Percentiles rank a stretch among this genome's conserved stretches.
Evolutionary conservation across 768 basidiomycete species (phyloP).

Genomic region (Leccinum obscurum): DNA sequence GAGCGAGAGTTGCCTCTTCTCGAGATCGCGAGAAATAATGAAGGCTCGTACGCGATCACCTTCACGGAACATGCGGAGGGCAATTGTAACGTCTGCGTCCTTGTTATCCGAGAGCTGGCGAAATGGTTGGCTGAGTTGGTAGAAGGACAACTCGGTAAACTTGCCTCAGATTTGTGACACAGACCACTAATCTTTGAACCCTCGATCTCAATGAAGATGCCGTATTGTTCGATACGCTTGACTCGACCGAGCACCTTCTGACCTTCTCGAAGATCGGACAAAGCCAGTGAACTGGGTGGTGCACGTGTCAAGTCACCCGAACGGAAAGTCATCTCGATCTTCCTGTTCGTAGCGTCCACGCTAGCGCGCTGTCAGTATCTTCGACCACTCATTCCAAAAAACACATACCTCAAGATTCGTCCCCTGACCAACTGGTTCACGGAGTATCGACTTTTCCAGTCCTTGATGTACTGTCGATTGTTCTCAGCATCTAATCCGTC

Average conservation of each 20-base stretch:
- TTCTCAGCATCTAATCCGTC: slow-evolving; percentile 9
- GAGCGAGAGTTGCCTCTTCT: slow-evolving; percentile 79
- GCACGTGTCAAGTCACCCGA: slow-evolving; percentile 53
- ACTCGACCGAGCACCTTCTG: slow-evolving; percentile 80
- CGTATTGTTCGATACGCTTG: slow-evolving; percentile 83
- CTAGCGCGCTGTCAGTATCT: slow-evolving; percentile 41
- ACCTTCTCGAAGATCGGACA: slow-evolving; percentile 67
- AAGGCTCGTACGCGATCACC: slow-evolving; percentile 85
- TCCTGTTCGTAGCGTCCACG: slow-evolving; percentile 65
- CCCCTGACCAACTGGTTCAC: slow-evolving; percentile 86
- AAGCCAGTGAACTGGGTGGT: slow-evolving; percentile 36
- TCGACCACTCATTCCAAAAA: not conserved
- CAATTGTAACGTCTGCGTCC: slow-evolving; percentile 74
- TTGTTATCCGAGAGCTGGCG: slow-evolving; percentile 83
- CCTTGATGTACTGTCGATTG: slow-evolving; percentile 74
- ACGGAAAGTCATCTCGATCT: slow-evolving; percentile 90
- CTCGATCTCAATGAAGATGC: slow-evolving; percentile 91
- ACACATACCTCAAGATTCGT: slow-evolving; percentile 69
- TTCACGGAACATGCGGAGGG: slow-evolving; percentile 79
- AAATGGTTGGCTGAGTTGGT: not conserved
- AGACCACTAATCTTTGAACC: slow-evolving; percentile 83
- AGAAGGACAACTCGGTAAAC: slow-evolving; percentile 15
- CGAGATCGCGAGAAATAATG: slow-evolving; percentile 69
- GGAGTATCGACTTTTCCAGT: slow-evolving; percentile 86
- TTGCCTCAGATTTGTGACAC: slow-evolving; percentile 91